phyloP scores from a whole-genome alignment of 169 alveolate species.

The Eimeria necatrix region DNA sequence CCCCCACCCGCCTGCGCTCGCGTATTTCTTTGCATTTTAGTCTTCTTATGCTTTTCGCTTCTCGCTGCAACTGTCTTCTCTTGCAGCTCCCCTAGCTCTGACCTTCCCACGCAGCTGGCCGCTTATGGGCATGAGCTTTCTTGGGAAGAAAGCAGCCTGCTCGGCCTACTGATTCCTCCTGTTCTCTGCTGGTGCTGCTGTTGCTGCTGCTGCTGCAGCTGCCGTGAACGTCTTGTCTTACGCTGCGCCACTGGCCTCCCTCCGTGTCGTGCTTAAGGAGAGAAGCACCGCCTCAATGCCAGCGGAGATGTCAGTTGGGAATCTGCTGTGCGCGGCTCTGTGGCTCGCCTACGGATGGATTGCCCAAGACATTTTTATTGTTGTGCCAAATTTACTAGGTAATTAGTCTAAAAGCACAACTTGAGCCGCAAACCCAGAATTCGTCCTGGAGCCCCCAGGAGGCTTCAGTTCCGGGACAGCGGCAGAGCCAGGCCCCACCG shows the following conservation, averaged over 20 bases:
- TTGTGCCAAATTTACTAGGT: conserved; percentile 75
- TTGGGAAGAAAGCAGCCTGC: neutral
- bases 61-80: no score
- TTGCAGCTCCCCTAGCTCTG: no score
- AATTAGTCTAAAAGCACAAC: neutral
- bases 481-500: no score
- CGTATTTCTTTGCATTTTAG: no score
- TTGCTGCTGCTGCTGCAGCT: conserved; percentile 47
- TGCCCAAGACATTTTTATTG: conserved; percentile 57
- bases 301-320: conserved; percentile 60
- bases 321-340: conserved; percentile 40
- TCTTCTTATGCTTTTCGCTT: no score
- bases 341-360: conserved; percentile 76
- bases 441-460: no score
- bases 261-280: conserved; percentile 66
- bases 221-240: conserved; percentile 66
- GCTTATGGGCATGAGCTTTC: no score
- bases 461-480: no score
- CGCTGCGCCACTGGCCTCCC: conserved; percentile 73
- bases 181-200: neutral
- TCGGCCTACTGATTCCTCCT: neutral
- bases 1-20: no score
- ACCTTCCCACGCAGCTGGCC: no score
- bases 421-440: no score
- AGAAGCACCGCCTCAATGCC: conserved; percentile 74